Conservation (phyloP, 148 eudicot genomes). For the Rhododendron molle region DNA sequence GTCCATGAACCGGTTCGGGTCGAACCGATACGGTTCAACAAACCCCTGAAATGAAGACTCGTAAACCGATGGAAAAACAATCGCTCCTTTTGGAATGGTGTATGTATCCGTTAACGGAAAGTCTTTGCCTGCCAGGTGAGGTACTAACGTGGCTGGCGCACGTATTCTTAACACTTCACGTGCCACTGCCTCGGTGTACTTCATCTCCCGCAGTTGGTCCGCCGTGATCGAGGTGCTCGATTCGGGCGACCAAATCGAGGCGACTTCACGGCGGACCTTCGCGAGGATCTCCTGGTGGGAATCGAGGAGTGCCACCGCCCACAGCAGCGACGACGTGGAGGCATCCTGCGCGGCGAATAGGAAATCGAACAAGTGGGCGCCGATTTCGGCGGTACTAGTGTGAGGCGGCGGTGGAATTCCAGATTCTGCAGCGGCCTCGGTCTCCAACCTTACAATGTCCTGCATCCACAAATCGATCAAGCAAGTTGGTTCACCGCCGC, state of each 20-base stretch:
- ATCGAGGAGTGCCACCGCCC: conserved; percentile 76
- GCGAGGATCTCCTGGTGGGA: conserved; percentile 55
- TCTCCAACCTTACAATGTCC: conserved; percentile 37
- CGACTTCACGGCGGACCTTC: conserved; percentile 50
- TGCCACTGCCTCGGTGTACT: conserved; percentile 89
- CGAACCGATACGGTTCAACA: conserved; percentile 57
- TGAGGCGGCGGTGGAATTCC: conserved; percentile 29
- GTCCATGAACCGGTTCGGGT: conserved; percentile 83
- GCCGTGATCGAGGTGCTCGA: conserved; percentile 32
- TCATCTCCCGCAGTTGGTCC: conserved; percentile 54
- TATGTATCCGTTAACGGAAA: conserved; percentile 47
- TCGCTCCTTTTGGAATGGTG: conserved; percentile 63
- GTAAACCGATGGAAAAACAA: conserved; percentile 79
- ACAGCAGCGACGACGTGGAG: conserved; percentile 70
- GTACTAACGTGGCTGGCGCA: conserved; percentile 78
- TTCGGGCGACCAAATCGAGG: conserved; percentile 42
- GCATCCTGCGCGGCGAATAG: conserved; percentile 87
- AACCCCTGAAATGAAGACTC: conserved; percentile 92
- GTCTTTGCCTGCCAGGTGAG: conserved; percentile 68
- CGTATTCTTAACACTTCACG: conserved; percentile 65
- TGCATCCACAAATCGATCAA: conserved; percentile 86
- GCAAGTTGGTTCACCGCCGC: conserved; percentile 50
- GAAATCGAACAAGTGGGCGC: conserved; percentile 68
- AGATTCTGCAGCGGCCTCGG: conserved; percentile 14
- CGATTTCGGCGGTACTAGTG: conserved; percentile 34